phyloP scores from a whole-genome alignment of 331 rosid species.

The Telfairia occidentalis region DNA sequence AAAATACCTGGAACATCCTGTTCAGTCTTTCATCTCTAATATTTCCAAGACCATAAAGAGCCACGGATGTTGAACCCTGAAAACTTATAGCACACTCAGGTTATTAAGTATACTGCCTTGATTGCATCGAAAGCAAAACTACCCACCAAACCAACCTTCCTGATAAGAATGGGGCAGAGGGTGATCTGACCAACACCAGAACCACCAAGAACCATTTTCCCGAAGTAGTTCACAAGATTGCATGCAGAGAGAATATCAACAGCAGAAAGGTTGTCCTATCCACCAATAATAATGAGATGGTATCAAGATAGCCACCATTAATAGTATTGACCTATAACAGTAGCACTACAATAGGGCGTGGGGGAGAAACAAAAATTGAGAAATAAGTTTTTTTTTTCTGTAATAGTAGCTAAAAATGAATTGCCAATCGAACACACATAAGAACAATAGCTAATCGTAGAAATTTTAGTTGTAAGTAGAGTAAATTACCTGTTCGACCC shows the following conservation, averaged over 20 bases:
- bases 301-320: not conserved
- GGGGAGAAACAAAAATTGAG: not conserved
- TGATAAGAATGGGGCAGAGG: constrained; percentile 72
- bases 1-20: constrained; percentile 85
- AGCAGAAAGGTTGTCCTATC: constrained; percentile 94
- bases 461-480: not conserved
- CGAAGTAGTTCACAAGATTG: constrained; percentile 90
- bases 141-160: constrained; percentile 47
- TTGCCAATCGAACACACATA: not conserved
- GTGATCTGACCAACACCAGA: constrained; percentile 93
- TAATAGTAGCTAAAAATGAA: not conserved
- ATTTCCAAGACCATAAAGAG: constrained; percentile 87
- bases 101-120: constrained; percentile 10
- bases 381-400: not conserved
- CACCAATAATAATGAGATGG: constrained; percentile 18
- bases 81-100: constrained; percentile 18
- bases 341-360: not conserved
- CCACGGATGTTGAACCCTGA: constrained; percentile 84
- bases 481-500: not conserved
- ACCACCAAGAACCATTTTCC: constrained; percentile 88
- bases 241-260: constrained; percentile 90
- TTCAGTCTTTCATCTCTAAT: constrained; percentile 90
- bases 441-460: not conserved
- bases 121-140: constrained; percentile 15
- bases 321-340: not conserved